Evolutionary conservation across 2,329 filamentous ascomycete species (phyloP), one percentile per base, ranked within the genome.

Genomic region (Helicocarpus griseus): DNA sequence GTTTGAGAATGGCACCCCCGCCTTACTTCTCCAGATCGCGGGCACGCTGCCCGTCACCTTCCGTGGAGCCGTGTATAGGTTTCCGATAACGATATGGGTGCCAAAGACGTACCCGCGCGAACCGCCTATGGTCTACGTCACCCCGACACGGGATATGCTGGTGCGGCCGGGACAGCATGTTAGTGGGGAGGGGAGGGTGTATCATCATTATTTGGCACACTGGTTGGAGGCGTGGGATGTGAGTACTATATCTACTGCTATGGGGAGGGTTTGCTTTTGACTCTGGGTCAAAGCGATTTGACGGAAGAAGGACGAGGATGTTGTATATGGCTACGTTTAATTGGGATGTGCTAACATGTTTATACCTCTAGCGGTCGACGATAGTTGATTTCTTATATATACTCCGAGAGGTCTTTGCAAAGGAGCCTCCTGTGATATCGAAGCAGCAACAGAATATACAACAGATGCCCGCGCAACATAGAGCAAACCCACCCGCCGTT

Each of bases 91-190:
- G 56, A 70, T 97, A 79, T 97, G 93, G 91, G 77, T 97, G 41
- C 93, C 93, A 3, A 88, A 95, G 64, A 80, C 82, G 50, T 98
- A 97, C 66, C 93, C 93, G 1, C 78, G 81, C 56, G 88, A 95
- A 61, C 78, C 89, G 0, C 93, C 93, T 1, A 78, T 97, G 44
- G 81, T 86, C 53, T 97, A 95, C 67, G 88, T 97, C 39, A 90
- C 83, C 5, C 90, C 93, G 2, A 88, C 87, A 4, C 85, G 87
- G 58, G 86, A 83, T 57, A 97, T 98, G 89, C 72, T 86, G 58
- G 85, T 98, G 39, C 80, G 91, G 19, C 89, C 90, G 0, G 93
- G 93, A 0, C 93, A 98, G 65, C 89, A 98, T 73, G 89, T 98
- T 54, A 89, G 93, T 63, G 83, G 87, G 4, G 91, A 97, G 63